Percentiles rank a stretch among this genome's conserved stretches.
Conservation (phyloP, 1,284 basidiomycete species). For the Cryptococcus sp. region DNA sequence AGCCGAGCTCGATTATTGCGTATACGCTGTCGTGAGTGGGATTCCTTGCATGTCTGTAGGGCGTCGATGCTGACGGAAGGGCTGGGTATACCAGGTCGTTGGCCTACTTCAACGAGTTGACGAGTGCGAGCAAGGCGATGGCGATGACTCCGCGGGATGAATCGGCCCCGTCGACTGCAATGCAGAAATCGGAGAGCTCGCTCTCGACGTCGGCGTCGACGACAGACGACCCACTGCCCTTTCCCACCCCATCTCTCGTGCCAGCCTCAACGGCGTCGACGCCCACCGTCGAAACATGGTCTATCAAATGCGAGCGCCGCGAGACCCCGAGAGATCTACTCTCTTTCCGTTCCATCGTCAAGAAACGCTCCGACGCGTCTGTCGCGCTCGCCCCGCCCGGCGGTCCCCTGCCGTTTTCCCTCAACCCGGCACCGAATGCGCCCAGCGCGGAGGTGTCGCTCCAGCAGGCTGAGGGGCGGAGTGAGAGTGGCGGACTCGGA, state of each 20-base stretch:
- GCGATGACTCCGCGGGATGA: neutral
- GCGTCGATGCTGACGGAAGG: neutral
- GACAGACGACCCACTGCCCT: neutral
- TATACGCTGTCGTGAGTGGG: conserved; percentile 36
- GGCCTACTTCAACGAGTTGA: conserved; percentile 29
- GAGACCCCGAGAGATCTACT: conserved; percentile 38
- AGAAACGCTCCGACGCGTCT: conserved; percentile 32
- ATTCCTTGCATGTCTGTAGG: neutral
- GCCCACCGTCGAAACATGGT: conserved; percentile 17
- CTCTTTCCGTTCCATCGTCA: conserved; percentile 29
- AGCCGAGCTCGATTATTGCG: conserved; percentile 39
- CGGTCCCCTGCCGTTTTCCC: conserved; percentile 12
- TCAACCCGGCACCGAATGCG: conserved; percentile 17
- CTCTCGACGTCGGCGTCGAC: neutral
- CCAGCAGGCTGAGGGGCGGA: conserved; percentile 27
- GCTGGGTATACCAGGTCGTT: conserved; percentile 18
- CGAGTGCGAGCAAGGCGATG: conserved; percentile 4
- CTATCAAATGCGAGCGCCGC: conserved; percentile 24
- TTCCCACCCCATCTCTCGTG: neutral
- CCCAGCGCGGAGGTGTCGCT: conserved; percentile 27
- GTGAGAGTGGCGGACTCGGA: conserved; percentile 11
- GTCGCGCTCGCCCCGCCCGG: conserved; percentile 11
- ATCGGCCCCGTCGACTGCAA: neutral
- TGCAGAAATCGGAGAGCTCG: neutral
- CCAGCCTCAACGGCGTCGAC: neutral